Evolutionary conservation across 1,139 yeast genomes (phyloP).

Genomic region (Suhomyces maxii): DNA sequence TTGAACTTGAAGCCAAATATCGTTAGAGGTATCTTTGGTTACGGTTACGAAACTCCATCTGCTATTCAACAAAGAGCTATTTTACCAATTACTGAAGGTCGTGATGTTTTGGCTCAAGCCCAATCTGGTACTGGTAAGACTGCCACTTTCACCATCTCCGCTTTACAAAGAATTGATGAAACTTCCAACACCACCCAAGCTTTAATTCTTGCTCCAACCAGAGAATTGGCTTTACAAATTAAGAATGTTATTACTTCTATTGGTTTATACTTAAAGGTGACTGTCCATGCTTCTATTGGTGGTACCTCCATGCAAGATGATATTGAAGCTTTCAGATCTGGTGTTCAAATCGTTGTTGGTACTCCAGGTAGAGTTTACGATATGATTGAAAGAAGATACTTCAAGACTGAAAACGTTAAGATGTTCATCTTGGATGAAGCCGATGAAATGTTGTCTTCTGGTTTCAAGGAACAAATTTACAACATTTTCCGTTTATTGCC

Average conservation of each 20-base stretch:
- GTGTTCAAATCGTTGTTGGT: constrained; percentile 97
- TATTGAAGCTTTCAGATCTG: constrained; percentile 85
- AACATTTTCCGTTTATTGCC: constrained; percentile 94
- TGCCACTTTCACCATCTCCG: constrained; percentile 97
- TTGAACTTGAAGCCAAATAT: constrained; percentile 76
- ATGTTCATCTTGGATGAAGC: constrained; percentile 99
- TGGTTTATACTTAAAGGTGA: constrained; percentile 89
- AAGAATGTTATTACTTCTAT: constrained; percentile 93
- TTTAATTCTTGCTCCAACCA: constrained; percentile 95
- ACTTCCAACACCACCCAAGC: constrained; percentile 83
- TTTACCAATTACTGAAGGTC: constrained; percentile 92
- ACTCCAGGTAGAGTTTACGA: constrained; percentile 99
- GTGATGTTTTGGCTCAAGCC: constrained; percentile 98
- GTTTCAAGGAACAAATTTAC: constrained; percentile 97
- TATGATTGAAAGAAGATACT: constrained; percentile 93
- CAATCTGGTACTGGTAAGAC: constrained; percentile 99
- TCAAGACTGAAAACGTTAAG: constrained; percentile 86
- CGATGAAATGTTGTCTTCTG: constrained; percentile 96
- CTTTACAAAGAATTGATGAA: constrained; percentile 89
- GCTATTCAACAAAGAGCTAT: constrained; percentile 99
- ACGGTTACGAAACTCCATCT: constrained; percentile 97
- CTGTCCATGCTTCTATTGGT: constrained; percentile 98
- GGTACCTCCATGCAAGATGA: constrained; percentile 94
- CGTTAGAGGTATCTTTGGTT: constrained; percentile 89
- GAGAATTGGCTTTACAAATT: constrained; percentile 97